Conservation (phyloP, 805 yeast genomes). For the Lachancea thermotolerans region DNA sequence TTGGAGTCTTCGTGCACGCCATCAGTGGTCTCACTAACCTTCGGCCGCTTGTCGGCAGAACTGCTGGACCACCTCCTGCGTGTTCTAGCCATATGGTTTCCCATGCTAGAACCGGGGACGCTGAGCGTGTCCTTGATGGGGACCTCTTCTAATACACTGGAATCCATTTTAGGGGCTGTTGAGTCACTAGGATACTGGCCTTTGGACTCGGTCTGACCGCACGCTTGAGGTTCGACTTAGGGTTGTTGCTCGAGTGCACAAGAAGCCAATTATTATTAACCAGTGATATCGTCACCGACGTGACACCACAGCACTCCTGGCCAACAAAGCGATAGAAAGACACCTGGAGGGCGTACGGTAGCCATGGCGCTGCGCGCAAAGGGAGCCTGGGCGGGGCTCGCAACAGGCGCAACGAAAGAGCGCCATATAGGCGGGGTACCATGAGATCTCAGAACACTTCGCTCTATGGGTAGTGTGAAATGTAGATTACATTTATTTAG, state of each 20-base stretch:
- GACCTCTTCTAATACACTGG: not conserved
- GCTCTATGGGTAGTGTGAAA: slow-evolving; percentile 3
- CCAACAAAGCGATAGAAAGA: not conserved
- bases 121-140: slow-evolving; percentile 23
- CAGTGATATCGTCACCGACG: not conserved
- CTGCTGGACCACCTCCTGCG: slow-evolving; percentile 41
- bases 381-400: no score
- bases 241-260: not conserved
- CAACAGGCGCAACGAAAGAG: no score
- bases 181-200: not conserved
- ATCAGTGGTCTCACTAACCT: slow-evolving; percentile 30
- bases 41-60: slow-evolving; percentile 12
- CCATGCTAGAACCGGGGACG: slow-evolving; percentile 35
- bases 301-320: not conserved
- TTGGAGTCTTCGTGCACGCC: slow-evolving; percentile 54
- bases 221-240: no score
- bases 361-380: no score
- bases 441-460: not conserved
- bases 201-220: not conserved
- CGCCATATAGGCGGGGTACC: no score
- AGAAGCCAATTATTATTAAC: not conserved
- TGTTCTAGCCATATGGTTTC: slow-evolving; percentile 52
- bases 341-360: no score
- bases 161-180: not conserved
- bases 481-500: slow-evolving; percentile 13